phyloP scores from a whole-genome alignment of 2,329 filamentous ascomycete species.

The Aureobasidium pullulans region DNA sequence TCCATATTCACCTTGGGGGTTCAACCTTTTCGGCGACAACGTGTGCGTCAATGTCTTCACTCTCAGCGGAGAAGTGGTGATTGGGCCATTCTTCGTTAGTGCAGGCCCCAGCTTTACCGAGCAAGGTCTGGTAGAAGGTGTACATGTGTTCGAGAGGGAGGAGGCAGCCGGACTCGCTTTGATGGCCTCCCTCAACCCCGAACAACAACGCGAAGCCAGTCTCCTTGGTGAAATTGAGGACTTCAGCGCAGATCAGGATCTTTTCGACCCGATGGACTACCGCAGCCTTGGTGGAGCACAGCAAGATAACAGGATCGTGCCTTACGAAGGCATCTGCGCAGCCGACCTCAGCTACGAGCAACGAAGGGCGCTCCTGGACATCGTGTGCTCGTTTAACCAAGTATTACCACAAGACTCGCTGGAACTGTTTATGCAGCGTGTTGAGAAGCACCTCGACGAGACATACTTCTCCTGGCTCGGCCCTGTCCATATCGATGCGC shows the following conservation, averaged over 20 bases:
- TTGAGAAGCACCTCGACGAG: constrained; percentile 51
- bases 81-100: constrained; percentile 69
- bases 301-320: constrained; percentile 67
- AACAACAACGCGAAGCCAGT: constrained; percentile 43
- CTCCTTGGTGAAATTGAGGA: constrained; percentile 45
- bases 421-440: constrained; percentile 46
- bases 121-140: constrained; percentile 38
- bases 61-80: constrained; percentile 54
- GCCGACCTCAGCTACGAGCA: constrained; percentile 43
- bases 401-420: constrained; percentile 56
- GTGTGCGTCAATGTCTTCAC: constrained; percentile 65
- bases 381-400: constrained; percentile 57
- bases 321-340: constrained; percentile 58
- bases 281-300: constrained; percentile 69
- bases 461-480: constrained; percentile 77
- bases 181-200: constrained; percentile 54
- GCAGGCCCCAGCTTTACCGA: constrained; percentile 42
- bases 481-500: constrained; percentile 54
- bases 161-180: constrained; percentile 55
- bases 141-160: constrained; percentile 57
- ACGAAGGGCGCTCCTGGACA: constrained; percentile 43
- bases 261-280: constrained; percentile 46
- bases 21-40: constrained; percentile 70
- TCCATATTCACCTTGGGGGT: constrained; percentile 56
- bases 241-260: constrained; percentile 28